Base-by-base conservation (phyloP, 331 rosid species). In the Pyracantha coccinea region DNA sequence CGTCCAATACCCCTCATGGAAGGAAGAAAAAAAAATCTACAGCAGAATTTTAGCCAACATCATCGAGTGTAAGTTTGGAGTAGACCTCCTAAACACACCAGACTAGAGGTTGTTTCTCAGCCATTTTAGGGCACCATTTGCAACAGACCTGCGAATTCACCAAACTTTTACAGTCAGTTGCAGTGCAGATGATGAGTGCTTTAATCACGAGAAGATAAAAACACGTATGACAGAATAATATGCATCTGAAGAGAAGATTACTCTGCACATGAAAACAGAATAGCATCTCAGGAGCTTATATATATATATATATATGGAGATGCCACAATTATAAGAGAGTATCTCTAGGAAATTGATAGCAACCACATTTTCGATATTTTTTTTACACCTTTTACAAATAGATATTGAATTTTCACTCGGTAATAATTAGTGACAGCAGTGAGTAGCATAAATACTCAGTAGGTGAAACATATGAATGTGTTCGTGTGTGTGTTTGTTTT, bases 51-150 rank as follows among this genome's bases (percentile, higher is more conserved):
- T 28, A 3, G 32, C 2, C 33, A 31, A 31, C 8, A 31, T 31
- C 8, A 31, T 31, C 33, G 2, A 31, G 33, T 21, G 38, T 29
- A 12, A 59, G 0, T 25, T 25, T 59, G 31, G 15, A 64, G 78
- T 41, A 69, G 41, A 59, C 31, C 8, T 59, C 17, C 13, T 21
- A 45, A 69, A 33, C 20, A 50, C 16, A 38, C 53, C 68, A 28
- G 63, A 28, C 88, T 90, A 94, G 35, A 94, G 90, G 75, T 91
- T 94, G 76, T 94, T 97, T 77, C 89, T 94, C 76, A 94, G 83
- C 97, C 99, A 92, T 86, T 87, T 92, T 38, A 94, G 79, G 71
- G 95, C 96, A 79, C 93, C 96, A 75, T 86, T 84, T 68, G 97
- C 90, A 45, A 92, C 87, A 38, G 93, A 87, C 84, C 99, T 92